phyloP scores from a whole-genome alignment of 352 stramenopile genomes.

The Phytophthora cajani region DNA sequence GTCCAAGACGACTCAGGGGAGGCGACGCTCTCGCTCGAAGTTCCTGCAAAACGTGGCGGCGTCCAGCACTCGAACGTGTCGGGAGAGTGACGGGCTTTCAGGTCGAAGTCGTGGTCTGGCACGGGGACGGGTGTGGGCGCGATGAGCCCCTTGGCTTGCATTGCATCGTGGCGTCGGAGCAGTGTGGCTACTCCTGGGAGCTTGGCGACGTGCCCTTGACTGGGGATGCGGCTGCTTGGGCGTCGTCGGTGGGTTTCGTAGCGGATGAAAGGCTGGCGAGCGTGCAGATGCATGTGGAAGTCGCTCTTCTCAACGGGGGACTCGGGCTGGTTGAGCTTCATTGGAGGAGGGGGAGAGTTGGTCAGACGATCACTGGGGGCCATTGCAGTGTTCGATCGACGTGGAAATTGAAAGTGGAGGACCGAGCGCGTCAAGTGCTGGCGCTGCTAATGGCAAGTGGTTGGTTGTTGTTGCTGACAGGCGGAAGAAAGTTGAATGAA shows the following conservation, averaged over 20 bases:
- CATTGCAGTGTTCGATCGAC: constrained; percentile 25
- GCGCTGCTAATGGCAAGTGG: background rate
- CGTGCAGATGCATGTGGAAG: constrained; percentile 22
- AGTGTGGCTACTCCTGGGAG: constrained; percentile 36
- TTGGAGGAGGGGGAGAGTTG: background rate
- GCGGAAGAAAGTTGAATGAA: constrained; percentile 34
- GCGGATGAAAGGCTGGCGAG: constrained; percentile 20
- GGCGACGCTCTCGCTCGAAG: background rate
- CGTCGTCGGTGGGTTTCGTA: constrained; percentile 17
- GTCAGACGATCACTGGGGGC: constrained; percentile 17
- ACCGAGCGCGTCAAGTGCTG: constrained; percentile 4
- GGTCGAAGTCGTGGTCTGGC: background rate
- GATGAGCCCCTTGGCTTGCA: constrained; percentile 11
- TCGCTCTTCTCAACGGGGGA: constrained; percentile 12
- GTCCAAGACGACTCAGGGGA: constrained; percentile 15
- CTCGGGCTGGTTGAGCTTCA: background rate
- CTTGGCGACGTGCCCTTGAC: constrained; percentile 16
- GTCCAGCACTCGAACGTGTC: constrained; percentile 31
- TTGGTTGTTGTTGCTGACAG: background rate
- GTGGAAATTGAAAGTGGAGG: constrained; percentile 11
- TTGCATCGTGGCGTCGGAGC: constrained; percentile 25
- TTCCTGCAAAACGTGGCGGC: constrained; percentile 13
- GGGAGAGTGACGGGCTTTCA: background rate
- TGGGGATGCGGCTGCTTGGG: constrained; percentile 12
- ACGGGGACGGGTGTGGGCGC: background rate